Base-by-base conservation (phyloP, 345 rosid genomes). In the Citrus maxima region DNA sequence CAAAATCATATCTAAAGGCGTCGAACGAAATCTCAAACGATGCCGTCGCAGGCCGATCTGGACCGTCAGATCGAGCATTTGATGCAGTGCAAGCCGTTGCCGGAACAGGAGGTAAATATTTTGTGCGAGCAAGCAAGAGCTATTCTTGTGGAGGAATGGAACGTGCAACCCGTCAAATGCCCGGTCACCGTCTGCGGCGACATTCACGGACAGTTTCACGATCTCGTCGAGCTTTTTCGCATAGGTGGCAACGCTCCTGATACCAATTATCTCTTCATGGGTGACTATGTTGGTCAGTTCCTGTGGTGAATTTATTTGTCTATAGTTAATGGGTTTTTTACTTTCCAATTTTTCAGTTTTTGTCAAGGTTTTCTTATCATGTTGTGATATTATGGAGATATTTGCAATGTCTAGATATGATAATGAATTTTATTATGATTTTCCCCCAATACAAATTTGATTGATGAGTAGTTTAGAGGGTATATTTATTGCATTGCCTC, bases 121-220 rank as follows among this genome's bases (percentile, higher is more conserved):
- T 77, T 88, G 34, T 88, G 90, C 78, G 89, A 88, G 73, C 86
- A 86, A 72, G 90, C 88, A 2, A 74, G 86, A 42, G 80, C 85
- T 54, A 60, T 88, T 70, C 84, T 86, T 13, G 86, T 86, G 16
- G 90, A 88, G 88, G 90, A 88, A 74, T 84, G 90, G 88, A 88
- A 88, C 61, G 90, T 84, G 14, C 87, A 88, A 72, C 90, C 88
- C 4, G 88, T 88, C 54, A 88, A 86, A 75, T 84, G 90, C 24
- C 88, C 90, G 18, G 88, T 88, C 78, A 88, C 90, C 24, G 88
- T 88, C 40, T 88, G 88, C 84, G 90, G 87, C 21, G 90, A 88
- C 60, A 84, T 86, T 59, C 87, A 88, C 72, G 90, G 89, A 22
- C 89, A 88, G 77, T 88, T 88, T 66, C 89, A 88, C 55, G 90